Evolutionary conservation across 331 rosid species (phyloP).

Genomic region (Rhamnella rubrinervis): DNA sequence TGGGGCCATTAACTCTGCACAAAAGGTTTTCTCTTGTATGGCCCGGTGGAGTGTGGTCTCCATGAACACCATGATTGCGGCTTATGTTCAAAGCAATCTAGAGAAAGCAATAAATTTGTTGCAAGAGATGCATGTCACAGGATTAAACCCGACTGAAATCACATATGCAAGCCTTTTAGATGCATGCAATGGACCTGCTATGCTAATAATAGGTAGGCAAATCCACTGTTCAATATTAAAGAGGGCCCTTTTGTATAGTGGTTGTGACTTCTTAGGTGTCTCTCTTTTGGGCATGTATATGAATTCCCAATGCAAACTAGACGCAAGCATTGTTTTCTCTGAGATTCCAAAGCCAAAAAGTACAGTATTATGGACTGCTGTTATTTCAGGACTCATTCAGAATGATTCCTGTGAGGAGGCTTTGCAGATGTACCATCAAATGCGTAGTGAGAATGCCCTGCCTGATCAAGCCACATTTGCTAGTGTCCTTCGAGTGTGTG

Average conservation of each 20-base stretch:
- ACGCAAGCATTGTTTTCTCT: slow-evolving; percentile 60
- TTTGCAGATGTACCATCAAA: slow-evolving; percentile 49
- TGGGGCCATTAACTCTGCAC: slow-evolving; percentile 47
- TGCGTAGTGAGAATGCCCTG: slow-evolving; percentile 55
- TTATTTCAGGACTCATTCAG: slow-evolving; percentile 70
- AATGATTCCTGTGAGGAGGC: slow-evolving; percentile 58
- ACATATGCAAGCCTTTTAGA: slow-evolving; percentile 76
- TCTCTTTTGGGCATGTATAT: slow-evolving; percentile 76
- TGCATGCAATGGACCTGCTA: slow-evolving; percentile 39
- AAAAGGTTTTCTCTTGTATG: slow-evolving; percentile 53
- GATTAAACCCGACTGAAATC: slow-evolving; percentile 66
- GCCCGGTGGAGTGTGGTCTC: slow-evolving; percentile 62
- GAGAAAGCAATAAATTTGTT: slow-evolving; percentile 57
- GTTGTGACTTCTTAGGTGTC: slow-evolving; percentile 59
- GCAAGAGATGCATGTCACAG: slow-evolving; percentile 53
- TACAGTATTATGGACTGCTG: slow-evolving; percentile 62
- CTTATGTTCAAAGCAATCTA: slow-evolving; percentile 49
- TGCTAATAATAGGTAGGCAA: slow-evolving; percentile 63
- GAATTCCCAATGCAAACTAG: slow-evolving; percentile 54
- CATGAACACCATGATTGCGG: slow-evolving; percentile 70
- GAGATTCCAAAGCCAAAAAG: slow-evolving; percentile 63
- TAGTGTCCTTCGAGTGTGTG: slow-evolving; percentile 65
- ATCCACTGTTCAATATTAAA: slow-evolving; percentile 58
- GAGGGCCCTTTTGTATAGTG: slow-evolving; percentile 55
- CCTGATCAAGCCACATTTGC: slow-evolving; percentile 94